These are phyloP conservation scores for Lentinula detonsa DNA, from an alignment of 768 basidiomycete genomes.

Conservation along the genomic window DNA sequence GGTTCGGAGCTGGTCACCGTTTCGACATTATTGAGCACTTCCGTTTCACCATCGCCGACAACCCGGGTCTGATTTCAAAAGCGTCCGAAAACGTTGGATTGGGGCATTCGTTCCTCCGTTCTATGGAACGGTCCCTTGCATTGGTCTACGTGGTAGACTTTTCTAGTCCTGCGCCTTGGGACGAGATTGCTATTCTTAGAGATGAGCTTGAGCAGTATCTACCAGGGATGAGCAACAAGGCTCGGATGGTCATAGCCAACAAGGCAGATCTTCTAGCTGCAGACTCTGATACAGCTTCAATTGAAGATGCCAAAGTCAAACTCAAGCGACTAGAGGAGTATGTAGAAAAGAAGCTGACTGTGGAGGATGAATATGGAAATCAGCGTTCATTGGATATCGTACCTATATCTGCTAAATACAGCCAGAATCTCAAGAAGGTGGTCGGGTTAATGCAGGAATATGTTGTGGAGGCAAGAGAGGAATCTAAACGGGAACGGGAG, in stretches of 20 bases:
- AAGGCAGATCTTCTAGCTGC: slow-evolving; percentile 84
- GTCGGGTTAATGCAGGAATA: slow-evolving; percentile 65
- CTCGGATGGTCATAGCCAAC: slow-evolving; percentile 84
- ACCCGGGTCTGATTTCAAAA: slow-evolving; percentile 83
- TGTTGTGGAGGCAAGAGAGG: slow-evolving; percentile 26
- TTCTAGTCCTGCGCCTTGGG: slow-evolving; percentile 65
- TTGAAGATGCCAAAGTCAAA: slow-evolving; percentile 52
- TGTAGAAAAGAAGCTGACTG: slow-evolving; percentile 41
- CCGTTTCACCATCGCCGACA: slow-evolving; percentile 95
- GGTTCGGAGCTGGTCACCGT: slow-evolving; percentile 33
- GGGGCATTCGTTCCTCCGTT: slow-evolving; percentile 89
- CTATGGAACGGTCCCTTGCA: slow-evolving; percentile 87
- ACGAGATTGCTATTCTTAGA: slow-evolving; percentile 64
- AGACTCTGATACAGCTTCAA: slow-evolving; percentile 37
- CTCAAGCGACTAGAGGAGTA: slow-evolving; percentile 50
- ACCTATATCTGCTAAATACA: slow-evolving; percentile 80
- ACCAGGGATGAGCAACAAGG: slow-evolving; percentile 69
- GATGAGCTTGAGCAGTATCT: slow-evolving; percentile 85
- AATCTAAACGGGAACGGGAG: background rate
- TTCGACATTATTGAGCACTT: slow-evolving; percentile 67
- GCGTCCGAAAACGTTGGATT: slow-evolving; percentile 89
- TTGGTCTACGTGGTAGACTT: slow-evolving; percentile 93
- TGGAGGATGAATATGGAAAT: slow-evolving; percentile 15
- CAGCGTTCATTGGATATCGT: slow-evolving; percentile 57
- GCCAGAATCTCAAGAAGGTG: slow-evolving; percentile 69